Evolutionary conservation across 176 grass and related monocot species (phyloP), one percentile per base, ranked within the genome.

Genomic region (Cocos nucifera): DNA sequence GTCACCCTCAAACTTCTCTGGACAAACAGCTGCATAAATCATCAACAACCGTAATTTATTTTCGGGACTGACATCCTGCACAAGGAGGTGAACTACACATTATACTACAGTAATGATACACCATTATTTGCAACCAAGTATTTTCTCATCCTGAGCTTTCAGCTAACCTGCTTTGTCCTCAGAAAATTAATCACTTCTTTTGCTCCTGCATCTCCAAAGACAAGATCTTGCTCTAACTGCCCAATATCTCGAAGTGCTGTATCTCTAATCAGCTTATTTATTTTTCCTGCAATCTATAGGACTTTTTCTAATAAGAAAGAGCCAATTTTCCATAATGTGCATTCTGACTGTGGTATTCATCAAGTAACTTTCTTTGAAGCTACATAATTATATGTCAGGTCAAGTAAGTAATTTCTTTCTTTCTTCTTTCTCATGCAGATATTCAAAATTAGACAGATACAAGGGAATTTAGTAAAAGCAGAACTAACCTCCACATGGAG

Each of bases 1-100:
- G 73, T 92, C 87, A 59, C 93, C 87, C 85, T 92, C 87, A 85
- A 98, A 98, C 64, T 98, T 98, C 20, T 98, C 93, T 22, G 87
- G 93, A 61, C 85, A 76, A 25, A 86, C 76, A 55, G 82, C 72
- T 69, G 87, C 81, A 70, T 91, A 92, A 80, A 98, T 91, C 75
- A 92, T 78, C 66, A 98, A 50, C 69, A 98, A 70, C 53, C 93
- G 88, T 64, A 98, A 58, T 80, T 98, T 98, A 78, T 85, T 92
- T 82, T 98, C 93, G 61, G 84, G 76, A 73, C 85, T 98, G 69
- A 84, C 54, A 81, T 91, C 79, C 93, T 91, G 50, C 51, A 73
- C 49, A 78, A 23, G 20, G 57, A 44, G 35, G 35, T 60, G 67
- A 72, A 68, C 50, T 9, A 77, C 71, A 61, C 68, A 59, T 62